These are phyloP conservation scores for Scheffersomyces titani DNA, from an alignment of 1,139 yeast species.

Conservation along the genomic window DNA sequence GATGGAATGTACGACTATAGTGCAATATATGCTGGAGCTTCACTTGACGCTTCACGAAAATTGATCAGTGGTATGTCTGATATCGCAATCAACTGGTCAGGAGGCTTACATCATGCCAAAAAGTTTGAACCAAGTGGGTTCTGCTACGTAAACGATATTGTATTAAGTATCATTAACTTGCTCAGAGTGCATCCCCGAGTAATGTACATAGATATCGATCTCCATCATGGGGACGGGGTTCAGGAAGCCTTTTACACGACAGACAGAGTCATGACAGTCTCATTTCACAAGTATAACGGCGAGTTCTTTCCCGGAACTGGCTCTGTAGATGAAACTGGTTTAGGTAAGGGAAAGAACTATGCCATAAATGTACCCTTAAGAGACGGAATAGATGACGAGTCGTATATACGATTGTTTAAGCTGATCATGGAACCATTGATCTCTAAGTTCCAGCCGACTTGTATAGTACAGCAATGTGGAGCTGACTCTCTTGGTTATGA, in stretches of 20 bases:
- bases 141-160: conserved; percentile 94
- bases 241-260: conserved; percentile 96
- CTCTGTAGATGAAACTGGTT: conserved; percentile 80
- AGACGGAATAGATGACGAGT: conserved; percentile 95
- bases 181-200: conserved; percentile 89
- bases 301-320: conserved; percentile 98
- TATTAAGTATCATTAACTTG: conserved; percentile 78
- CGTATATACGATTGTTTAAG: conserved; percentile 75
- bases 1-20: conserved; percentile 93
- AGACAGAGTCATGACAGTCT: conserved; percentile 92
- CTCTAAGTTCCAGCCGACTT: conserved; percentile 82
- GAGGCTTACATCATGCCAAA: conserved; percentile 96
- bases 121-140: conserved; percentile 93
- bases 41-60: conserved; percentile 88
- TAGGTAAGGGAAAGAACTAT: conserved; percentile 84
- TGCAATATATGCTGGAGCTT: conserved; percentile 86
- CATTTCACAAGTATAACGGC: conserved; percentile 94
- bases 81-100: conserved; percentile 96
- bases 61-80: conserved; percentile 84
- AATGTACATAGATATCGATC: conserved; percentile 89
- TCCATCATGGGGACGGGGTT: conserved; percentile 98
- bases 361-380: conserved; percentile 90
- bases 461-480: conserved; percentile 94
- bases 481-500: conserved; percentile 96
- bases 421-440: conserved; percentile 87